Conservation (phyloP, 83 land plant species). For the Diphasiastrum complanatum region DNA sequence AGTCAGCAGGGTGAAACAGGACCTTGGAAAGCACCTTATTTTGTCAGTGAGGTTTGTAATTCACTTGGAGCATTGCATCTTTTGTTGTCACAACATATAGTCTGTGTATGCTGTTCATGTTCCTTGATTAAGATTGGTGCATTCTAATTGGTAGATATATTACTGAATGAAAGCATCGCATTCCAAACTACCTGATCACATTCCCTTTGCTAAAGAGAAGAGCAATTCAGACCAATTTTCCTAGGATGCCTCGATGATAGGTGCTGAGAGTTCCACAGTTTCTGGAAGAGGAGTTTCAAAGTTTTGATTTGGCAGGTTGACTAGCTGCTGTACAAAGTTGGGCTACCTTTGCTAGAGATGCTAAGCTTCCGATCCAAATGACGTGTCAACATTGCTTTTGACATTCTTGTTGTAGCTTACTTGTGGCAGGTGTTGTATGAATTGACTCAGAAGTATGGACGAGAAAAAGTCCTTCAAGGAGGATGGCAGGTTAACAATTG, state of each 20-base stretch:
- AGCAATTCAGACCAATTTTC: too few relatives aligned
- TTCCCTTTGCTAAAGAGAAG: not conserved
- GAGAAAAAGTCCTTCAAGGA: conserved; percentile 23
- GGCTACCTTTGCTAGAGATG: too few relatives aligned
- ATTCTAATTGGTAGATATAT: too few relatives aligned
- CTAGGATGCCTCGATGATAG: too few relatives aligned
- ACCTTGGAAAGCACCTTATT: conserved; percentile 38
- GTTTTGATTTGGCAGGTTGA: too few relatives aligned
- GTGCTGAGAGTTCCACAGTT: too few relatives aligned
- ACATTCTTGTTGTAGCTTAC: not conserved
- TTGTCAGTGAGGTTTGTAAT: conserved; percentile 45
- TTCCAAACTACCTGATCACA: not conserved
- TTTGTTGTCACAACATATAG: too few relatives aligned
- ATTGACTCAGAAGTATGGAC: conserved; percentile 29
- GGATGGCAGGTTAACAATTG: conserved; percentile 28
- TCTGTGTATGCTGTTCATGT: not conserved
- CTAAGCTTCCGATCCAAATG: too few relatives aligned
- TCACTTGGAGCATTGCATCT: not conserved
- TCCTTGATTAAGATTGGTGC: not conserved
- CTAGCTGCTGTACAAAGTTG: too few relatives aligned
- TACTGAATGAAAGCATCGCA: not conserved
- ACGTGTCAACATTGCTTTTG: conserved; percentile 1
- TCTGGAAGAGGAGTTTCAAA: too few relatives aligned
- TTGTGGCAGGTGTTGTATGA: conserved; percentile 32
- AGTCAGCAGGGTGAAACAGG: too few relatives aligned